Percentiles rank a stretch among this genome's conserved stretches.
Conservation (phyloP, 225 moss, liverwort and hornwort genomes). For the Marchantia paleacea region DNA sequence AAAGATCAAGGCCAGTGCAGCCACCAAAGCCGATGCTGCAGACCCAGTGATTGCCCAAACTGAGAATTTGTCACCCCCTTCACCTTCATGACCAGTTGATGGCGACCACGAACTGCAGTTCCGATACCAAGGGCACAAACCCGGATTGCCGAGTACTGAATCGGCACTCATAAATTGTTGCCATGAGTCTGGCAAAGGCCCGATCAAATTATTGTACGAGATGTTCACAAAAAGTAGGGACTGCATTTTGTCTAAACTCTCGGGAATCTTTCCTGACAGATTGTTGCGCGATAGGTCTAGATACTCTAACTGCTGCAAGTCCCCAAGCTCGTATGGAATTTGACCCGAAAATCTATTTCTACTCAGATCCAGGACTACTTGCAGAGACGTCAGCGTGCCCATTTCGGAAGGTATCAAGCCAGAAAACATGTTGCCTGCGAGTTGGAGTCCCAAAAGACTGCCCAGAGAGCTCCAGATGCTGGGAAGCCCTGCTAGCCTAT, state of each 20-base stretch:
- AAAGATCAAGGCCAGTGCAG: not conserved
- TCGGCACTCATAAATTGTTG: not conserved
- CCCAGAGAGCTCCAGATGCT: slow-evolving; percentile 9
- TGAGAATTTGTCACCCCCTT: not conserved
- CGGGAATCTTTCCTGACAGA: slow-evolving; percentile 43
- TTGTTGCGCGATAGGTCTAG: slow-evolving; percentile 28
- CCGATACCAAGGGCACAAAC: not conserved
- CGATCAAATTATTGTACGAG: slow-evolving; percentile 26
- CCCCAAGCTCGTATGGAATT: slow-evolving; percentile 20
- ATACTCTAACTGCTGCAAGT: not conserved
- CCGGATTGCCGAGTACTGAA: not conserved
- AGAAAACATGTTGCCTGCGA: slow-evolving; percentile 15
- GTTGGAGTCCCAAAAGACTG: slow-evolving; percentile 3
- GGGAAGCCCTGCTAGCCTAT: slow-evolving; percentile 22
- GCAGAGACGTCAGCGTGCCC: slow-evolving; percentile 1
- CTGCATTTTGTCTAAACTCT: slow-evolving; percentile 31
- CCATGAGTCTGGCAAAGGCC: not conserved
- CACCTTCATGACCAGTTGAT: not conserved
- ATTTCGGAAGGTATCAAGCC: slow-evolving; percentile 18
- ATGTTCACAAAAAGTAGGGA: slow-evolving; percentile 20
- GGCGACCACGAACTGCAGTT: not conserved
- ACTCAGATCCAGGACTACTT: slow-evolving; percentile 18
- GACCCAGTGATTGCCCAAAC: not conserved
- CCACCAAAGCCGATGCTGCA: not conserved
- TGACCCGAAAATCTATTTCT: slow-evolving; percentile 13